Percentiles rank a stretch among this genome's conserved stretches.
Conservation (phyloP, 495 filamentous ascomycete species). For the Chaetomium tenue region DNA sequence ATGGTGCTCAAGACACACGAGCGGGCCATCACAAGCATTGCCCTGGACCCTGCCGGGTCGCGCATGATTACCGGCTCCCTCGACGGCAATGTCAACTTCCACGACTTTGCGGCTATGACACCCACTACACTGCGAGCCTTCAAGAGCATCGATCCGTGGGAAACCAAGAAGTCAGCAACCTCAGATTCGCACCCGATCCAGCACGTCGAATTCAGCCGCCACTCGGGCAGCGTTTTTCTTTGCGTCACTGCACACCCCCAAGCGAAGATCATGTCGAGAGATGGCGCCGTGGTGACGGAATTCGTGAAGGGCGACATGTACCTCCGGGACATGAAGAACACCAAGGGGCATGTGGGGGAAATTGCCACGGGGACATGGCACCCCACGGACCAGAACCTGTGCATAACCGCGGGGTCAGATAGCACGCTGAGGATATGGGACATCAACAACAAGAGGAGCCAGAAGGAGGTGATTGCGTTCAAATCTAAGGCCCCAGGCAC, state of each 20-base stretch:
- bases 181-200: constrained; percentile 86
- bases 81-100: constrained; percentile 87
- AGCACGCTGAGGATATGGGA: constrained; percentile 97
- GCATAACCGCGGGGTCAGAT: constrained; percentile 87
- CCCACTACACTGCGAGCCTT: constrained; percentile 90
- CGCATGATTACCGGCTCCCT: constrained; percentile 84
- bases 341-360: constrained; percentile 92
- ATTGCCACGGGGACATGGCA: constrained; percentile 85
- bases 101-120: constrained; percentile 95
- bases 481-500: constrained; percentile 83
- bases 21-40: constrained; percentile 76
- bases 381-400: constrained; percentile 75
- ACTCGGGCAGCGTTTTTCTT: constrained; percentile 76
- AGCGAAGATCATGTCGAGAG: constrained; percentile 81
- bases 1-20: constrained; percentile 90
- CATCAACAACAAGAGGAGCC: constrained; percentile 77
- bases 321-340: constrained; percentile 90
- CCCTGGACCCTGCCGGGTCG: constrained; percentile 79
- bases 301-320: constrained; percentile 99
- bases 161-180: constrained; percentile 63
- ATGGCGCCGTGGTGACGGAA: constrained; percentile 80
- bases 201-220: constrained; percentile 79
- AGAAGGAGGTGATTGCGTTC: constrained; percentile 91
- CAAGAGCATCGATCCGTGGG: constrained; percentile 83
- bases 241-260: constrained; percentile 85